Percentiles rank a stretch among this genome's conserved stretches.
These are phyloP conservation scores for Setomelanomma holmii DNA, from an alignment of 2,329 filamentous ascomycete species.

Conservation along the genomic window DNA sequence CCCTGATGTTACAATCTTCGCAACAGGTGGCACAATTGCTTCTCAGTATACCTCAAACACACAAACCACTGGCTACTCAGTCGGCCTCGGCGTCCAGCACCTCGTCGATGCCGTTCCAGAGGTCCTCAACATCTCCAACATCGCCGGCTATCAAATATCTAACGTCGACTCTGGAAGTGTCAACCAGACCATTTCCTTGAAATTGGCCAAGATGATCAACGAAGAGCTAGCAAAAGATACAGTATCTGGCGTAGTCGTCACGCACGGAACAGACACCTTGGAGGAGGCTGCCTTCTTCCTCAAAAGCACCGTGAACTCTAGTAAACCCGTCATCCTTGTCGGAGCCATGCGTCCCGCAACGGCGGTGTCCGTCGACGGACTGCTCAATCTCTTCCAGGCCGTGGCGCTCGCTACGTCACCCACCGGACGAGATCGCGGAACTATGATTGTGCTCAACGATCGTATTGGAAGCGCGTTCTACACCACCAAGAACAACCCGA, in stretches of 20 bases:
- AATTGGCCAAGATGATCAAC: constrained; percentile 58
- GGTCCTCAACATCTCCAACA: constrained; percentile 62
- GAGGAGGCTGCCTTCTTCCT: constrained; percentile 71
- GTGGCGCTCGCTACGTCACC: constrained; percentile 62
- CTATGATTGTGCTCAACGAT: constrained; percentile 68
- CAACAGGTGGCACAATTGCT: constrained; percentile 67
- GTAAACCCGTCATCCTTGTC: constrained; percentile 66
- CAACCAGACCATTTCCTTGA: constrained; percentile 58
- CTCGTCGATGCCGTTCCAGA: constrained; percentile 64
- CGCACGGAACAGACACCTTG: constrained; percentile 71
- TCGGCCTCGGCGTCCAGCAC: constrained; percentile 58
- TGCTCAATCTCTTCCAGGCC: constrained; percentile 67
- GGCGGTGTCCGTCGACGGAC: constrained; percentile 68
- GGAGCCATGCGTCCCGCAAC: constrained; percentile 70
- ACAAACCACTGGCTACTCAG: constrained; percentile 63
- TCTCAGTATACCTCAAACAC: constrained; percentile 58
- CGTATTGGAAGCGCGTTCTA: constrained; percentile 66
- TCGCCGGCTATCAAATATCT: constrained; percentile 56
- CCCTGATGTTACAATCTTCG: constrained; percentile 65
- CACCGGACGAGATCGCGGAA: constrained; percentile 58
- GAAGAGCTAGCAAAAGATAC: constrained; percentile 55
- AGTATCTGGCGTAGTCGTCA: constrained; percentile 62
- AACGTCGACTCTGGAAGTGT: constrained; percentile 49
- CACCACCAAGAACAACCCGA: constrained; percentile 68
- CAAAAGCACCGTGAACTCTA: constrained; percentile 62